Conservation (phyloP, 2,329 filamentous ascomycete species). For the Fusarium liriodendri region DNA sequence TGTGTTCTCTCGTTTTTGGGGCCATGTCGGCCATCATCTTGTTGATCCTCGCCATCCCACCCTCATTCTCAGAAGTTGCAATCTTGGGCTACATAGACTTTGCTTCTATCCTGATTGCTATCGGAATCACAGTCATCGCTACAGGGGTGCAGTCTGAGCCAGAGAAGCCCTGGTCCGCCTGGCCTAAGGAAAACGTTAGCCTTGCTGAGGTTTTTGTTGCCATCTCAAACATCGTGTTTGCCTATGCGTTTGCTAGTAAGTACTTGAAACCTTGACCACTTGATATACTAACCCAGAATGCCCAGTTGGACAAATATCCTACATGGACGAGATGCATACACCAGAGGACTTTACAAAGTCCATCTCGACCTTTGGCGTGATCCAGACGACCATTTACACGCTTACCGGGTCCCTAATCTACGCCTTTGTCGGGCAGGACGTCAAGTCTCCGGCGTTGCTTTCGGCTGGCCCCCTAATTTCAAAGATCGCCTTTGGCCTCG, state of each 20-base stretch:
- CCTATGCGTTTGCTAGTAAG: conserved; percentile 5
- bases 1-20: conserved; percentile 43
- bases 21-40: conserved; percentile 52
- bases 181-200: conserved; percentile 1
- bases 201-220: background rate
- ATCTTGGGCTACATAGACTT: conserved; percentile 55
- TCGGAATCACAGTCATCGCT: conserved; percentile 52
- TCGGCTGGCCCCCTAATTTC: conserved; percentile 65
- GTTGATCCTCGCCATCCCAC: conserved; percentile 52
- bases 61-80: conserved; percentile 53
- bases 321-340: conserved; percentile 14
- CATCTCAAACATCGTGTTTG: conserved; percentile 10
- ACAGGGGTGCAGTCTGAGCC: background rate
- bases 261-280: background rate
- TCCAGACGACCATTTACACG: conserved; percentile 63
- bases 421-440: conserved; percentile 68
- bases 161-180: conserved; percentile 5
- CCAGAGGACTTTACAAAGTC: conserved; percentile 58
- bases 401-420: conserved; percentile 73
- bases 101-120: conserved; percentile 63
- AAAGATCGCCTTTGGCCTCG: conserved; percentile 73
- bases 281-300: background rate
- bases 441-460: conserved; percentile 72
- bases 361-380: conserved; percentile 50
- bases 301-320: background rate